Conservation (phyloP, 305 asterid genomes). For the Fraxinus baroniana region DNA sequence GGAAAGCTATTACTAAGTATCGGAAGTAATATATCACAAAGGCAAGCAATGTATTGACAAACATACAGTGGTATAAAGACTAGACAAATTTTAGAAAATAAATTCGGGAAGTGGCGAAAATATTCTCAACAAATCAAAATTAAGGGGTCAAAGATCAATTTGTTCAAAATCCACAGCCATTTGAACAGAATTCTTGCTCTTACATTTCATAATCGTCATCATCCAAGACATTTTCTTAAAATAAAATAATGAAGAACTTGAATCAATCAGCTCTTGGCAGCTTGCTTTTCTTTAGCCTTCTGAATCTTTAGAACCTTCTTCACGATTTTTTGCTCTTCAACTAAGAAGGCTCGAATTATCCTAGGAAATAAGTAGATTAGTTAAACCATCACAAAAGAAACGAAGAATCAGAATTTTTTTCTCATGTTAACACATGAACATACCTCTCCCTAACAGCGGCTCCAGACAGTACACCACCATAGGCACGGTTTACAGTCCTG, state of each 20-base stretch:
- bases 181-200: slow-evolving; percentile 12
- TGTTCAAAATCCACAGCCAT: slow-evolving; percentile 14
- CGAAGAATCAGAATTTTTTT: not conserved
- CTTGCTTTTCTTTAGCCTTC: slow-evolving; percentile 59
- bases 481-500: slow-evolving; percentile 43
- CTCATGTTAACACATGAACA: not conserved
- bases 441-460: slow-evolving; percentile 32
- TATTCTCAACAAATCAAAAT: slow-evolving; percentile 12
- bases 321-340: slow-evolving; percentile 60
- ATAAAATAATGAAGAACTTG: slow-evolving; percentile 2
- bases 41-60: not conserved
- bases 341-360: slow-evolving; percentile 55
- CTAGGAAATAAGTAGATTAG: slow-evolving; percentile 18
- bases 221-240: slow-evolving; percentile 28
- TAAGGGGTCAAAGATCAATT: slow-evolving; percentile 11
- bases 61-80: not conserved
- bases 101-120: not conserved
- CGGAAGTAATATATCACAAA: not conserved
- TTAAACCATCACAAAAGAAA: not conserved
- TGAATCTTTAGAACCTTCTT: slow-evolving; percentile 69
- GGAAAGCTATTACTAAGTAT: not conserved
- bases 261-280: slow-evolving; percentile 41
- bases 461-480: slow-evolving; percentile 38
- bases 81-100: not conserved
- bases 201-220: slow-evolving; percentile 36